Percentiles rank a stretch among this genome's conserved stretches.
Conservation (phyloP, 441 rosid species). For the Erodium trifolium region DNA sequence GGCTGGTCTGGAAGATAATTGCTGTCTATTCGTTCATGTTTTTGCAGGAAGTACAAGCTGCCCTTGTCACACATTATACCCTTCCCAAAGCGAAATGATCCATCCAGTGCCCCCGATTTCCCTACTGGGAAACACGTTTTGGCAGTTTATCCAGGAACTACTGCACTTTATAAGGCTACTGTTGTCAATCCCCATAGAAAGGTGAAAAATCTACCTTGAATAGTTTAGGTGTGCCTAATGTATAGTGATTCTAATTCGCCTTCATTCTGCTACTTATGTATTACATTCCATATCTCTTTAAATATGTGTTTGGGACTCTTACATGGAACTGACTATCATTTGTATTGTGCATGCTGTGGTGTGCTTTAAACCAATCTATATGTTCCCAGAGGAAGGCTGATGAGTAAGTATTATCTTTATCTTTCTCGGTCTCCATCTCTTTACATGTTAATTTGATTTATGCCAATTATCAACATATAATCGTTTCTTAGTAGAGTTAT, state of each 20-base stretch:
- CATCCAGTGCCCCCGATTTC: slow-evolving; percentile 50
- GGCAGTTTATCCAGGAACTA: slow-evolving; percentile 97
- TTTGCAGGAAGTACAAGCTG: slow-evolving; percentile 69
- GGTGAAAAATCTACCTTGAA: slow-evolving; percentile 34
- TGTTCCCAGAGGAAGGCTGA: slow-evolving; percentile 68
- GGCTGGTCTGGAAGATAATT: background rate
- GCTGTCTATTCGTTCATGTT: background rate
- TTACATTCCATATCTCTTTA: slow-evolving; percentile 10
- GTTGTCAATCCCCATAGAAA: slow-evolving; percentile 64
- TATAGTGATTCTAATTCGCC: background rate
- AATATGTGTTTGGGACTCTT: slow-evolving; percentile 3
- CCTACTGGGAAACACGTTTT: slow-evolving; percentile 61
- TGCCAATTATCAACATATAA: background rate
- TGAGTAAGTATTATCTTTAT: slow-evolving; percentile 51
- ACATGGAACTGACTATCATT: slow-evolving; percentile 25
- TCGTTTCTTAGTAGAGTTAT: background rate
- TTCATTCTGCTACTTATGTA: background rate
- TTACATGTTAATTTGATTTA: background rate
- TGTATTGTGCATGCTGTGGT: slow-evolving; percentile 23
- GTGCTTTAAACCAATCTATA: slow-evolving; percentile 17
- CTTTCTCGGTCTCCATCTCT: no score
- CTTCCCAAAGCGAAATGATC: slow-evolving; percentile 74
- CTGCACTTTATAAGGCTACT: slow-evolving; percentile 94
- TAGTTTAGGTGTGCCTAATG: background rate
- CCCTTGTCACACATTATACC: slow-evolving; percentile 70